phyloP scores from a whole-genome alignment of 805 yeast genomes.

The Spathaspora passalidarum region DNA sequence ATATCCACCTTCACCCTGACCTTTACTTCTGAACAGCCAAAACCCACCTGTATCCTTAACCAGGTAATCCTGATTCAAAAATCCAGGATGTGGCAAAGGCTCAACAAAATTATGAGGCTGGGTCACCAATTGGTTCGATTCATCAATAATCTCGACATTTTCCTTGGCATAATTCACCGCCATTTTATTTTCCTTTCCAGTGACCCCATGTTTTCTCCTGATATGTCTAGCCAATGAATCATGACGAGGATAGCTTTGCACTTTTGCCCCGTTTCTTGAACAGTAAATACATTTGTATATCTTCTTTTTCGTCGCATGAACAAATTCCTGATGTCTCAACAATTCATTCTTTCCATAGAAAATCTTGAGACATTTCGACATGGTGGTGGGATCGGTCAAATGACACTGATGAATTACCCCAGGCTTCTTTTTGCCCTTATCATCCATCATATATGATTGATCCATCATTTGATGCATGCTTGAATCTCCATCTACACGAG shows the following conservation, averaged over 20 bases:
- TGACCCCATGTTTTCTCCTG: constrained; percentile 41
- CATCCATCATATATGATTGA: constrained; percentile 1
- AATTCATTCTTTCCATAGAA: constrained; percentile 44
- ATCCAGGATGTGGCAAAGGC: constrained; percentile 30
- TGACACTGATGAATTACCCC: constrained; percentile 43
- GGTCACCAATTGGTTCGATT: constrained; percentile 12
- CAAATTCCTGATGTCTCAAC: constrained; percentile 44
- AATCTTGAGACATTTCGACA: constrained; percentile 33
- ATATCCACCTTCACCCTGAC: neutral
- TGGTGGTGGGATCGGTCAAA: constrained; percentile 30
- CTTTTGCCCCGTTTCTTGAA: constrained; percentile 28
- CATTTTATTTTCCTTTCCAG: constrained; percentile 42
- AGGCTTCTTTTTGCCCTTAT: constrained; percentile 7
- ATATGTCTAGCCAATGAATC: constrained; percentile 44
- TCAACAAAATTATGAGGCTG: constrained; percentile 12
- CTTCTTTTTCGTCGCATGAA: constrained; percentile 42
- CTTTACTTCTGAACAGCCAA: neutral
- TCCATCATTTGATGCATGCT: neutral
- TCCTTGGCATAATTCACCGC: constrained; percentile 45
- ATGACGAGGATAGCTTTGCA: constrained; percentile 43
- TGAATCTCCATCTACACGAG: neutral
- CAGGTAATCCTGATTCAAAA: constrained; percentile 27
- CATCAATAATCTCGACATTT: constrained; percentile 38
- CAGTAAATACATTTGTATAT: constrained; percentile 42
- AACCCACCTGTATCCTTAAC: constrained; percentile 16